phyloP scores from a whole-genome alignment of 2,329 filamentous ascomycete genomes.

The Curvularia verruculosa region DNA sequence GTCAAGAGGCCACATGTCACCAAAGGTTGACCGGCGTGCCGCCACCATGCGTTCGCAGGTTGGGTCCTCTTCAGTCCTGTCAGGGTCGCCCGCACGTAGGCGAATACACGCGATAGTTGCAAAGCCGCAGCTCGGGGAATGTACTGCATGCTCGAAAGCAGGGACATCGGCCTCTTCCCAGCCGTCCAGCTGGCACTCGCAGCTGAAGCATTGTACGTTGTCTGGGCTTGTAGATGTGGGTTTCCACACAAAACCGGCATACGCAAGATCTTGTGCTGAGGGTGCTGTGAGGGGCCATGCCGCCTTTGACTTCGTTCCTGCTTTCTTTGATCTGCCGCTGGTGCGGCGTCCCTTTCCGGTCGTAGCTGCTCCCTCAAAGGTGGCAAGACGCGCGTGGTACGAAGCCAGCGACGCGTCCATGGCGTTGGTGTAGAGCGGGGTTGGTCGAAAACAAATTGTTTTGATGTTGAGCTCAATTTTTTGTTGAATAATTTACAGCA shows the following conservation, averaged over 20 bases:
- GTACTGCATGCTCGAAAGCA: slow-evolving; percentile 81
- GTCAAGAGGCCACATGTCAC: slow-evolving; percentile 87
- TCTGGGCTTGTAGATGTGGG: slow-evolving; percentile 78
- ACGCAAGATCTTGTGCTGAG: slow-evolving; percentile 75
- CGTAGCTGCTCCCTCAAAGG: slow-evolving; percentile 70
- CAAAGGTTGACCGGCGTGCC: slow-evolving; percentile 83
- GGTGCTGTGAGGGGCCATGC: slow-evolving; percentile 80
- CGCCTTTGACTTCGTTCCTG: slow-evolving; percentile 41
- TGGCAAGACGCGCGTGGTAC: slow-evolving; percentile 77
- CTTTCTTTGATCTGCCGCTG: slow-evolving; percentile 67
- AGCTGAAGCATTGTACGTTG: slow-evolving; percentile 89
- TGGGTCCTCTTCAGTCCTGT: slow-evolving; percentile 75
- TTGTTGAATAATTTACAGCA: neutral
- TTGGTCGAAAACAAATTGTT: neutral
- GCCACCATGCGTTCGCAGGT: slow-evolving; percentile 71
- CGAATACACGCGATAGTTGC: slow-evolving; percentile 67
- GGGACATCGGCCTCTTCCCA: slow-evolving; percentile 91
- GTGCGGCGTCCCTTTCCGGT: slow-evolving; percentile 70
- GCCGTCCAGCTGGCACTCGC: slow-evolving; percentile 81
- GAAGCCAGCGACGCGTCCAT: slow-evolving; percentile 59
- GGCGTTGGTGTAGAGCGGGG: slow-evolving; percentile 5
- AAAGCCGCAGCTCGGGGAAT: slow-evolving; percentile 85
- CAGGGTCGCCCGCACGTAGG: slow-evolving; percentile 65
- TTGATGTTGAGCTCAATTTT: slow-evolving; percentile 1
- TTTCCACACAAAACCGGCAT: slow-evolving; percentile 88